Percentiles rank a stretch among this genome's conserved stretches.
Conservation (phyloP, 1,284 basidiomycete species). For the Malassezia equina region DNA sequence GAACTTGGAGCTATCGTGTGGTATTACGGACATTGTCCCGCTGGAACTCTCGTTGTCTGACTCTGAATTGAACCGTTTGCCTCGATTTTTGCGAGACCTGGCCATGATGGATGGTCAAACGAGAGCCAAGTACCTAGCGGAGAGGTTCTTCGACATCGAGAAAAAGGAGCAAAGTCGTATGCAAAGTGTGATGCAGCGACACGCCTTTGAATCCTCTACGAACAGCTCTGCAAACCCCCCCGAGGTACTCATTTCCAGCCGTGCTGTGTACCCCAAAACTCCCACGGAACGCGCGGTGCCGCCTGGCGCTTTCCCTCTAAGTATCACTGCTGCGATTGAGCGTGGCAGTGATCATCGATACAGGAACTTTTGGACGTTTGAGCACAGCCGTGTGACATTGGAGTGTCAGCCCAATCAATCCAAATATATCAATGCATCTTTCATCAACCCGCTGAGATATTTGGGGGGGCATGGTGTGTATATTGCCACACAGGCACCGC, state of each 20-base stretch:
- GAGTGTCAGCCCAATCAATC: slow-evolving; percentile 15
- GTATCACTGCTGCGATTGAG: slow-evolving; percentile 89
- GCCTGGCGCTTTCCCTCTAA: slow-evolving; percentile 59
- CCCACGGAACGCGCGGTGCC: slow-evolving; percentile 10
- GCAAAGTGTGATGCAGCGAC: slow-evolving; percentile 83
- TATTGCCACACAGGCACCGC: slow-evolving; percentile 90
- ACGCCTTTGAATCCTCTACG: slow-evolving; percentile 52
- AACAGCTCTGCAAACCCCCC: background rate
- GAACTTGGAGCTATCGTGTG: slow-evolving; percentile 76
- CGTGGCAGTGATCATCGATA: slow-evolving; percentile 76
- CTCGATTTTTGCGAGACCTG: slow-evolving; percentile 69
- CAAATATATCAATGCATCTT: slow-evolving; percentile 43
- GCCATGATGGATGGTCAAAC: slow-evolving; percentile 53
- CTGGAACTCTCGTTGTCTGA: slow-evolving; percentile 12
- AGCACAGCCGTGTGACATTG: slow-evolving; percentile 56
- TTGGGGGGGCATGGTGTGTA: slow-evolving; percentile 55
- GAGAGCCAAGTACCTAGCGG: slow-evolving; percentile 68
- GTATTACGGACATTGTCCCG: slow-evolving; percentile 51
- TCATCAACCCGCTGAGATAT: slow-evolving; percentile 27
- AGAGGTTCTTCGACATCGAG: slow-evolving; percentile 82
- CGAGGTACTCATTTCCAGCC: background rate
- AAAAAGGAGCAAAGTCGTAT: slow-evolving; percentile 77
- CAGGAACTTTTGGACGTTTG: slow-evolving; percentile 94
- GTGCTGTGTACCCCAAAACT: slow-evolving; percentile 5
- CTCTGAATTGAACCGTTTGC: slow-evolving; percentile 54